Conservation (phyloP, 345 rosid species). For the Citrus unshiu region DNA sequence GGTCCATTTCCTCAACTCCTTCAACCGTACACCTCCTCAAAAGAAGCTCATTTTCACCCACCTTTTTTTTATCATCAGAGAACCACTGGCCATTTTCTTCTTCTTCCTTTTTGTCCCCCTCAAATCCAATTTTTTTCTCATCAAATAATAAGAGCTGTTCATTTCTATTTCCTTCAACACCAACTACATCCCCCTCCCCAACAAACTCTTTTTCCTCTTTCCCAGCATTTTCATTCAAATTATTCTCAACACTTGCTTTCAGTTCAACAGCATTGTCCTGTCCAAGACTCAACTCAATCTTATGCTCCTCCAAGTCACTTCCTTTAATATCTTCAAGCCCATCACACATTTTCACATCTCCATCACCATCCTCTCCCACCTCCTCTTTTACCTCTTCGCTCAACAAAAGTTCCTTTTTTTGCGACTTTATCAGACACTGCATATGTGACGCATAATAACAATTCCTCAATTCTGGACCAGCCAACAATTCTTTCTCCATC, state of each 20-base stretch:
- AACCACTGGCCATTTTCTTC: constrained; percentile 31
- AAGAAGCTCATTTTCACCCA: constrained; percentile 31
- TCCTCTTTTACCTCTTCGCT: constrained; percentile 31
- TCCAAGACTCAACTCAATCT: constrained; percentile 45
- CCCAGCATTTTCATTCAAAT: constrained; percentile 10
- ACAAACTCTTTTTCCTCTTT: neutral
- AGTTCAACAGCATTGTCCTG: constrained; percentile 33
- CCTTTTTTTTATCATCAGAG: constrained; percentile 33
- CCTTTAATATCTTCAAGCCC: constrained; percentile 25
- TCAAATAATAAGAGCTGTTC: constrained; percentile 13
- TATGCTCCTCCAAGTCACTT: constrained; percentile 51
- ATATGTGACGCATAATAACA: constrained; percentile 90
- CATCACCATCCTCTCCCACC: constrained; percentile 30
- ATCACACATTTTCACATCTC: constrained; percentile 37
- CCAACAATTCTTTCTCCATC: constrained; percentile 77
- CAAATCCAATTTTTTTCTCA: constrained; percentile 38
- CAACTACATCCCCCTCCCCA: constrained; percentile 30
- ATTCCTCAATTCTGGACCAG: constrained; percentile 35
- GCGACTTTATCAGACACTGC: constrained; percentile 66
- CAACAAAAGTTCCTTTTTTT: constrained; percentile 39
- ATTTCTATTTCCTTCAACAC: constrained; percentile 45
- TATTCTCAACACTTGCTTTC: constrained; percentile 16
- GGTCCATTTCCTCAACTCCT: constrained; percentile 9
- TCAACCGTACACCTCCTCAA: constrained; percentile 43
- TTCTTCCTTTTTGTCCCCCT: constrained; percentile 42